These are phyloP conservation scores for Scutellaria galericulata DNA, from an alignment of 257 asterid species.

Conservation along the genomic window DNA sequence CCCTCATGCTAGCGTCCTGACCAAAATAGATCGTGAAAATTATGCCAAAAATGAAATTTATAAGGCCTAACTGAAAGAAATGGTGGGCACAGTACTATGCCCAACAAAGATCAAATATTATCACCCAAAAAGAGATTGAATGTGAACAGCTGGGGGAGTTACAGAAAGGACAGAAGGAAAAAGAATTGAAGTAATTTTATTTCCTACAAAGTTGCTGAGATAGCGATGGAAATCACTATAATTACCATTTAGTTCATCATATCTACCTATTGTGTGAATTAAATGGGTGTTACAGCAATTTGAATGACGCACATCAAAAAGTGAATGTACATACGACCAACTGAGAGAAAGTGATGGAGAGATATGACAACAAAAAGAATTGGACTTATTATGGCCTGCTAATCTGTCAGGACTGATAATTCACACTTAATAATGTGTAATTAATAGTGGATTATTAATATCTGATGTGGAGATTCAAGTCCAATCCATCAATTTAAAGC, in stretches of 20 bases:
- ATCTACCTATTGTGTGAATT: slow-evolving; percentile 25
- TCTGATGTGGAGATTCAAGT: slow-evolving; percentile 16
- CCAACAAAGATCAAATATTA: slow-evolving; percentile 17
- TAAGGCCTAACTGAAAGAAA: slow-evolving; percentile 20
- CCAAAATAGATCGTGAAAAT: slow-evolving; percentile 24
- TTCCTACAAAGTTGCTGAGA: neutral
- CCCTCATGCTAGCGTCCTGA: slow-evolving; percentile 46
- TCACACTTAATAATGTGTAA: slow-evolving; percentile 21
- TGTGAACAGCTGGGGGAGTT: slow-evolving; percentile 17
- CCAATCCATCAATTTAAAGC: slow-evolving; percentile 25
- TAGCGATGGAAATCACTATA: slow-evolving; percentile 13
- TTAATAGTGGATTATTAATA: slow-evolving; percentile 15
- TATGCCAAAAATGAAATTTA: slow-evolving; percentile 21
- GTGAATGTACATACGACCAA: neutral
- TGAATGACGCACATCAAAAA: slow-evolving; percentile 21
- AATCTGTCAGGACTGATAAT: slow-evolving; percentile 16
- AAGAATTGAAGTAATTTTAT: neutral
- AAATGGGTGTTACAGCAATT: slow-evolving; percentile 18
- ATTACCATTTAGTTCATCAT: slow-evolving; percentile 18
- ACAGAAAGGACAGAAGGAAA: slow-evolving; percentile 13
- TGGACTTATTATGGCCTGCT: neutral
- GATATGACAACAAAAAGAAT: neutral
- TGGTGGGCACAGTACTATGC: neutral
- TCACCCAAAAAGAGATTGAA: slow-evolving; percentile 5
- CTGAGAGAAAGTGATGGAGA: neutral